Evolutionary conservation across 169 alveolate species (phyloP), one percentile per base, ranked within the genome.

Genomic region (Babesia ovis): DNA sequence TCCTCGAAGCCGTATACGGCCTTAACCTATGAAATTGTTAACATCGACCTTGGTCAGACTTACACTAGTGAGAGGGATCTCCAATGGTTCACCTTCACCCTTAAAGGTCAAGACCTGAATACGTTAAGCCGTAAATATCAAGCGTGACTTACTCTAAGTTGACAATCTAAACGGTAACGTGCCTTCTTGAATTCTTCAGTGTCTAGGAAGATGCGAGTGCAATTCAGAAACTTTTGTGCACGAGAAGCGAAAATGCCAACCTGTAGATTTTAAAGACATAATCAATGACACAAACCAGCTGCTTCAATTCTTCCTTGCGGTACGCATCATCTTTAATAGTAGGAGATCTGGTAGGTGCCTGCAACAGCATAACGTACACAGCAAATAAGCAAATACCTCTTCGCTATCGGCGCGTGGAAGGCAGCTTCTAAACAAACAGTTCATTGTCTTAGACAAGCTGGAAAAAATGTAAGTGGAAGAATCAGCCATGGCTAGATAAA

Each of bases 231-330:
- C 43, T 45, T 68, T 50, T 77, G 86, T 2, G 86, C 86, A 6
- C 77, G 68, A 32, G 80, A 43, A 22, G 86, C 86, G 34, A 77
- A 77, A 23, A 77, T 77, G 46, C 73, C 79, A 48, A 77, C 86
- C 86, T 77, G 31, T 32, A 42, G 29, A 23, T 4, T 50, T 20
- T 41, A 16, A n/a, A 39, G n/a, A 61, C 31, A 14, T 16, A n/a
- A 6, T 0, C 1, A 9, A 31, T 1, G 2, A 42, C 32, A 43
- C 58, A 2, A 34, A 77, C 86, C 86, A 77, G 73, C 60, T 77
- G 86, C 56, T 77, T 77, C 2, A 77, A 58, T 55, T 77, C 86
- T 48, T 77, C 80, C 64, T 68, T 77, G 34, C 86, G 71, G 68
- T 51, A 55, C 16, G 37, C 77, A 20, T 54, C 75, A 25, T 56